A percentile compares a stretch with the other conserved stretches of the same genome.
Conservation (phyloP, 2,329 filamentous ascomycete species). For the Periconia sp. region DNA sequence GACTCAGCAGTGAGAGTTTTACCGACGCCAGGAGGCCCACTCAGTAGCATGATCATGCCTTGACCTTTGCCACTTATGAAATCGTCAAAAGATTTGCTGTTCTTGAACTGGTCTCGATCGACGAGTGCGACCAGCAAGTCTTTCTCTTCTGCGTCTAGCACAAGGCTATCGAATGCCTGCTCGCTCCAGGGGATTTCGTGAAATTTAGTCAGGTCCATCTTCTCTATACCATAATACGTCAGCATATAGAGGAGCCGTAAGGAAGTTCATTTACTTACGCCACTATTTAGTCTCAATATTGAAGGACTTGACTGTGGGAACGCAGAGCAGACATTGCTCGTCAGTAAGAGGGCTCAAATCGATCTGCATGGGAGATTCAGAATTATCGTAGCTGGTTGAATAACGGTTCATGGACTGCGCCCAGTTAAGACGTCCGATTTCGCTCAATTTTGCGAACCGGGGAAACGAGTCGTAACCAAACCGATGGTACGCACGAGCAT, state of each 20-base stretch:
- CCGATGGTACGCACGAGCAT: constrained; percentile 20
- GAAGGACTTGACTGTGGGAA: constrained; percentile 16
- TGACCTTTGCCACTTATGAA: constrained; percentile 59
- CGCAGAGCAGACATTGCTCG: constrained; percentile 17
- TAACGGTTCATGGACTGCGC: no score
- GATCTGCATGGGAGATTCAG: constrained; percentile 8
- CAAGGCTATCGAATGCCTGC: constrained; percentile 55
- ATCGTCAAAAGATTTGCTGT: constrained; percentile 50
- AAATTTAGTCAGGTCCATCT: constrained; percentile 31
- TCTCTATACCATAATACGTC: constrained; percentile 2
- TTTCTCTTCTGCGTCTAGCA: constrained; percentile 56
- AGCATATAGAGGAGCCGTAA: background rate
- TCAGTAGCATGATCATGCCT: constrained; percentile 8
- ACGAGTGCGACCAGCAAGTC: constrained; percentile 56
- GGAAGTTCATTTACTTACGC: constrained; percentile 7
- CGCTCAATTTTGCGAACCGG: no score
- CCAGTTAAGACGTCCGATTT: no score
- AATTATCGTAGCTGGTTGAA: constrained; percentile 3
- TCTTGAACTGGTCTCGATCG: constrained; percentile 49
- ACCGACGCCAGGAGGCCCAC: constrained; percentile 58
- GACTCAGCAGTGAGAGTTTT: constrained; percentile 50
- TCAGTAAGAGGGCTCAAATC: constrained; percentile 19
- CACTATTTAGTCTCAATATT: constrained; percentile 27
- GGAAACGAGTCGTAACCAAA: constrained; percentile 7
- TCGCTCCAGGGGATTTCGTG: constrained; percentile 53